phyloP scores from a whole-genome alignment of 2,329 filamentous ascomycete species.

The Metarhizium humberi region DNA sequence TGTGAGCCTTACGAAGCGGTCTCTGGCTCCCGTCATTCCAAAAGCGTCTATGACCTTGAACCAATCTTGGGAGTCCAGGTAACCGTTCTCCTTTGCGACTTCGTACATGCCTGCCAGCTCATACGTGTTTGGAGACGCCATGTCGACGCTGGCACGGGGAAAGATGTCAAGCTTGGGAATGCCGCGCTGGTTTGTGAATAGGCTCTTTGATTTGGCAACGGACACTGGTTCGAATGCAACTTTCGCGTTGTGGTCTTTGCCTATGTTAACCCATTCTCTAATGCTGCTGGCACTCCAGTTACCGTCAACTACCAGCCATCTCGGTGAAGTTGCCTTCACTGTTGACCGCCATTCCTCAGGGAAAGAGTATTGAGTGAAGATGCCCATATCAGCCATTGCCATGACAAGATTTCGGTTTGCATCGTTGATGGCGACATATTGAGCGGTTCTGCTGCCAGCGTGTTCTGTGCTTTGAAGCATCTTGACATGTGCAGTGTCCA shows the following conservation, averaged over 20 bases:
- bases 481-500: conserved; percentile 56
- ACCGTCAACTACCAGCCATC: conserved; percentile 75
- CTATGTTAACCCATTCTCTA: conserved; percentile 56
- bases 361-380: conserved; percentile 53
- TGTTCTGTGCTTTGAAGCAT: conserved; percentile 38
- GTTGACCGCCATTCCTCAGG: conserved; percentile 50
- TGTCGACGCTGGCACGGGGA: conserved; percentile 55
- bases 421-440: conserved; percentile 89
- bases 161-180: conserved; percentile 38
- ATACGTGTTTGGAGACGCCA: conserved; percentile 74
- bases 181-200: conserved; percentile 45
- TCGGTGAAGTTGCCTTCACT: conserved; percentile 48
- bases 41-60: conserved; percentile 73
- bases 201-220: conserved; percentile 60
- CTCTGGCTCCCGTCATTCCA: conserved; percentile 64
- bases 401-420: conserved; percentile 73
- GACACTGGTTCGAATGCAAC: conserved; percentile 88
- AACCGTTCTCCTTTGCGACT: conserved; percentile 54
- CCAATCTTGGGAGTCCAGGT: conserved; percentile 65
- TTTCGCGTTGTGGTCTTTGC: conserved; percentile 42
- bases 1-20: conserved; percentile 62
- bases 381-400: conserved; percentile 93
- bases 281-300: conserved; percentile 70
- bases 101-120: conserved; percentile 75
- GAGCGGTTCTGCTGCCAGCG: conserved; percentile 61